These are phyloP conservation scores for Monosporascus ibericus DNA, from an alignment of 2,329 filamentous ascomycete genomes.

Conservation along the genomic window DNA sequence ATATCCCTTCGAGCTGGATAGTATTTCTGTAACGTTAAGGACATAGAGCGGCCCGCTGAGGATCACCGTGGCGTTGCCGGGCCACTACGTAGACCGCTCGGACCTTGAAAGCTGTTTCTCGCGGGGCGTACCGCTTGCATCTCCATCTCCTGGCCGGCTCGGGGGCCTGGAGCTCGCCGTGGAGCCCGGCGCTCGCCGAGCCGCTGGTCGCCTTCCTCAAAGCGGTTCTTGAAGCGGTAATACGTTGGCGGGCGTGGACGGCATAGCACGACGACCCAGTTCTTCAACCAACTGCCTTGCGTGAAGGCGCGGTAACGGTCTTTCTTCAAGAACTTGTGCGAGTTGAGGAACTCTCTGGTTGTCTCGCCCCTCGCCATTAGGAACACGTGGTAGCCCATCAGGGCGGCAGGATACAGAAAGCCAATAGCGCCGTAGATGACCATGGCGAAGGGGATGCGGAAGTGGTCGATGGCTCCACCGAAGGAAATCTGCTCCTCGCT, in stretches of 20 bases:
- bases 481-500: constrained; percentile 61
- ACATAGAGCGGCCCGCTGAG: background rate
- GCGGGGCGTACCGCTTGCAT: constrained; percentile 60
- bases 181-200: constrained; percentile 56
- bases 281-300: constrained; percentile 67
- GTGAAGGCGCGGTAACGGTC: constrained; percentile 89
- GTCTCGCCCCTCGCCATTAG: constrained; percentile 88
- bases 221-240: constrained; percentile 74
- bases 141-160: constrained; percentile 55
- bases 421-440: constrained; percentile 73
- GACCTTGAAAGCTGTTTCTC: constrained; percentile 47
- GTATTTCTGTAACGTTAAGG: background rate
- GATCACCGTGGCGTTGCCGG: constrained; percentile 12
- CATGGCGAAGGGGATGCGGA: constrained; percentile 81
- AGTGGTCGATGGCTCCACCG: constrained; percentile 58
- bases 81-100: constrained; percentile 34
- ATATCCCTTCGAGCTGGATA: background rate
- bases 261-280: constrained; percentile 75
- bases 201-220: constrained; percentile 77
- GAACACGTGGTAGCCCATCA: constrained; percentile 87
- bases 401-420: constrained; percentile 72
- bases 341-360: constrained; percentile 92
- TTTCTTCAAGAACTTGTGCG: constrained; percentile 87
- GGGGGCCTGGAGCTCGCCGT: constrained; percentile 43
- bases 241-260: constrained; percentile 85